Percentiles rank a stretch among this genome's conserved stretches.
Conservation (phyloP, 331 rosid genomes). For the Arachis monticola region DNA sequence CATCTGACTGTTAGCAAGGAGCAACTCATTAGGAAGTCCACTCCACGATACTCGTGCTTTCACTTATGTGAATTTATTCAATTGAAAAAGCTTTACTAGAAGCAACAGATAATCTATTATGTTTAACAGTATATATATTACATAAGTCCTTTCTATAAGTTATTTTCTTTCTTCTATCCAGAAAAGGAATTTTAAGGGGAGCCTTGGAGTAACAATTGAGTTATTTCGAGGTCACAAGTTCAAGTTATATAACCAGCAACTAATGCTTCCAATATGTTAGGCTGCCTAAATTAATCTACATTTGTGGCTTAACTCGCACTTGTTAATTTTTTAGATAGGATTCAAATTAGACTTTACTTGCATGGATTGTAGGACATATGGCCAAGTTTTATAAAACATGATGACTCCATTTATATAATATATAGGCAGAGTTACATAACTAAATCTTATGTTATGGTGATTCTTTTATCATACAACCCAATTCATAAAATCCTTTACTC, state of each 20-base stretch:
- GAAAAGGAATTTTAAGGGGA: too few relatives aligned
- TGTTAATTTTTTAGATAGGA: neutral
- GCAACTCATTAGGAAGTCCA: conserved; percentile 34
- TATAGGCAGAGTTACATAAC: neutral
- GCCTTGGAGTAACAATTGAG: too few relatives aligned
- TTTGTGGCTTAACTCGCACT: neutral
- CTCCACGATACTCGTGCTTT: conserved; percentile 9
- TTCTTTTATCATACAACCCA: neutral
- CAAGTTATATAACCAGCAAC: too few relatives aligned
- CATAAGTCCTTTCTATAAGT: neutral
- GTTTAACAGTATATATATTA: neutral
- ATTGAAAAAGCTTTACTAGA: neutral
- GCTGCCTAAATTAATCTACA: too few relatives aligned
- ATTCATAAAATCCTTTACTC: neutral
- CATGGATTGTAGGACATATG: neutral
- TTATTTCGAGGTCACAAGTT: too few relatives aligned
- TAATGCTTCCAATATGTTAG: too few relatives aligned
- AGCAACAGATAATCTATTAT: neutral
- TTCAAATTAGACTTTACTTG: neutral
- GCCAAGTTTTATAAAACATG: too few relatives aligned
- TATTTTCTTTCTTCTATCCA: neutral
- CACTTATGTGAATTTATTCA: conserved; percentile 2
- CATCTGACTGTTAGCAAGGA: conserved; percentile 67
- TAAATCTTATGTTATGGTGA: neutral
- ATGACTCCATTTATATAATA: too few relatives aligned